Percentiles rank a stretch among this genome's conserved stretches.
phyloP scores from a whole-genome alignment of 176 grass and related monocot species.

The Areca catechu region DNA sequence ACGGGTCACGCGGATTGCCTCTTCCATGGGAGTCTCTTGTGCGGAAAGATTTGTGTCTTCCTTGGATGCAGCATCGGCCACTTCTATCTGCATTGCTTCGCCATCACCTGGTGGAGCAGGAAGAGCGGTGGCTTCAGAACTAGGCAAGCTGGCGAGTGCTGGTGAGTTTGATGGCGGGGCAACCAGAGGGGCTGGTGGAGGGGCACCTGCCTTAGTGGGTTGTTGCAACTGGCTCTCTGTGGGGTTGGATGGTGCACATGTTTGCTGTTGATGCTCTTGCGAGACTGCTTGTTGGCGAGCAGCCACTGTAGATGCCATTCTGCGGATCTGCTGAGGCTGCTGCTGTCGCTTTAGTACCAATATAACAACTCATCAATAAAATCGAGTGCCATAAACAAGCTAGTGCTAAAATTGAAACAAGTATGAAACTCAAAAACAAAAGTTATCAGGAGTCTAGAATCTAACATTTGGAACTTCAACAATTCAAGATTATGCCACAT shows the following conservation, averaged over 20 bases:
- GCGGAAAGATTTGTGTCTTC: constrained; percentile 24
- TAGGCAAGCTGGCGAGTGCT: background rate
- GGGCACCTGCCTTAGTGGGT: constrained; percentile 14
- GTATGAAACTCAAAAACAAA: too few relatives aligned
- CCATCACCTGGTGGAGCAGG: constrained; percentile 19
- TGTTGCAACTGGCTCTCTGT: background rate
- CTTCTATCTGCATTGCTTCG: constrained; percentile 20
- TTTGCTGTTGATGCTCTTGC: constrained; percentile 41
- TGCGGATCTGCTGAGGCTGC: constrained; percentile 35
- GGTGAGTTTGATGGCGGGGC: constrained; percentile 2
- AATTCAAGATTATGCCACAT: too few relatives aligned
- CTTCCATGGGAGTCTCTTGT: constrained; percentile 73
- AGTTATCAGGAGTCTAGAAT: too few relatives aligned
- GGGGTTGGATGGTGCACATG: constrained; percentile 26
- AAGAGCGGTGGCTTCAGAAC: background rate
- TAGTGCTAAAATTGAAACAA: too few relatives aligned
- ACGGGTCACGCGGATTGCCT: constrained; percentile 68
- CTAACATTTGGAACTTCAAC: too few relatives aligned
- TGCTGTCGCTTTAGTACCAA: constrained; percentile 10
- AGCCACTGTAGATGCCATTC: constrained; percentile 32
- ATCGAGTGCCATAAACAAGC: too few relatives aligned
- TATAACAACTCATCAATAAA: too few relatives aligned
- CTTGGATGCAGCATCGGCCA: constrained; percentile 7
- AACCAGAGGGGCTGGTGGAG: constrained; percentile 4
- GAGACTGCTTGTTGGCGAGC: constrained; percentile 35